phyloP scores from a whole-genome alignment of 371 early-diverging fungal species.

The Zopfochytrium polystomum region DNA sequence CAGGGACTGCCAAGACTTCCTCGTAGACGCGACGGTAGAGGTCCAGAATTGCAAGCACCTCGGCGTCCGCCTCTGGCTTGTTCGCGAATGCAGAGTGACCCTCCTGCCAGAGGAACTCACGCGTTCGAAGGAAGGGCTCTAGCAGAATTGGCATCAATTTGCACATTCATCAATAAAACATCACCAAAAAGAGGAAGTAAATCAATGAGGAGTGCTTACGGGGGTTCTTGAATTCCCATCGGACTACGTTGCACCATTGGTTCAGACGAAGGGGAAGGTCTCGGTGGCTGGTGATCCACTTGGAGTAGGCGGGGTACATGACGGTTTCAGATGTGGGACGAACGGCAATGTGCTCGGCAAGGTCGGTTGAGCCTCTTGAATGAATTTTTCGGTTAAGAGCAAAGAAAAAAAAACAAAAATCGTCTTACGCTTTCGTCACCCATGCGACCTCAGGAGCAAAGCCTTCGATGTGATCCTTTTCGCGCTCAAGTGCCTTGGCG shows the following conservation, averaged over 20 bases:
- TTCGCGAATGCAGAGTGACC: constrained; percentile 98
- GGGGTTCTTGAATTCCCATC: constrained; percentile 99
- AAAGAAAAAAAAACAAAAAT: neutral
- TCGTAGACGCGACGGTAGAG: constrained; percentile 96
- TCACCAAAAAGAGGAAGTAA: constrained; percentile 10
- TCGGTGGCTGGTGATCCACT: constrained; percentile 98
- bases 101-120: constrained; percentile 99
- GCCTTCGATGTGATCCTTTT: constrained; percentile 99
- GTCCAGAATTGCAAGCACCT: constrained; percentile 92
- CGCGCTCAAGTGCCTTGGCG: constrained; percentile 84
- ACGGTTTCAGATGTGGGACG: constrained; percentile 99
- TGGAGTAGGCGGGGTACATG: constrained; percentile 99
- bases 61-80: constrained; percentile 86
- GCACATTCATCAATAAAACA: constrained; percentile 1
- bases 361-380: constrained; percentile 83
- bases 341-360: constrained; percentile 98
- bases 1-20: constrained; percentile 98
- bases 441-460: constrained; percentile 99
- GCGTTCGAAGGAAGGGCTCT: constrained; percentile 98
- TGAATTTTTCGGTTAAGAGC: neutral
- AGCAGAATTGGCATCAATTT: constrained; percentile 3
- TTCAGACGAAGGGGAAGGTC: constrained; percentile 98
- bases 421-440: constrained; percentile 96
- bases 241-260: constrained; percentile 99
- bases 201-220: constrained; percentile 54